Evolutionary conservation across 371 early-diverging fungal genomes (phyloP).

Genomic region (Smittium culicis): DNA sequence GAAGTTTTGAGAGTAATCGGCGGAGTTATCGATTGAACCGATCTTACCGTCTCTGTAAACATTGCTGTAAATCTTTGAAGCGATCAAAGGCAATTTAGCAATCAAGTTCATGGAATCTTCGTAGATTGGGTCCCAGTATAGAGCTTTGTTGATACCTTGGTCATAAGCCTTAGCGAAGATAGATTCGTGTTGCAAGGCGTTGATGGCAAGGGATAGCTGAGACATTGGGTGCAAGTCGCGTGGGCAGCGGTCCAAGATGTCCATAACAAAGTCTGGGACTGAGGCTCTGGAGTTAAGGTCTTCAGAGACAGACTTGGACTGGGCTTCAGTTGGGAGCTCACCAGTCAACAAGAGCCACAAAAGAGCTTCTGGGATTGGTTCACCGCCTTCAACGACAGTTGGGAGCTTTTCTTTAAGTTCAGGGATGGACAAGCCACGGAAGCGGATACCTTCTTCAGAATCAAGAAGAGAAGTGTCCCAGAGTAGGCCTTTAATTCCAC

Average conservation of each 20-base stretch:
- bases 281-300: constrained; percentile 91
- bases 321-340: constrained; percentile 88
- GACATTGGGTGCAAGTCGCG: constrained; percentile 97
- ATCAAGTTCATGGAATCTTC: constrained; percentile 96
- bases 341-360: constrained; percentile 97
- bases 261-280: constrained; percentile 84
- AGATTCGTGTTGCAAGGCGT: constrained; percentile 89
- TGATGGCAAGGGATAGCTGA: constrained; percentile 91
- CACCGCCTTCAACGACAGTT: constrained; percentile 65
- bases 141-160: constrained; percentile 79
- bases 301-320: constrained; percentile 77
- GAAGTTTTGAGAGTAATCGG: constrained; percentile 92
- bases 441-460: constrained; percentile 96
- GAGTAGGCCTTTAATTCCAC: constrained; percentile 96
- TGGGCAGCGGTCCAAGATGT: constrained; percentile 92
- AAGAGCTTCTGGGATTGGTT: constrained; percentile 93
- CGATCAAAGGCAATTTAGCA: constrained; percentile 92
- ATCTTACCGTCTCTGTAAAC: constrained; percentile 94
- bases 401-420: constrained; percentile 90
- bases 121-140: constrained; percentile 93
- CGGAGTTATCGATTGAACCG: constrained; percentile 59
- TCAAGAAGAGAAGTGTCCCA: constrained; percentile 97
- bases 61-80: constrained; percentile 96
- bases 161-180: constrained; percentile 93
- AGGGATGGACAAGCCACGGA: constrained; percentile 92